Evolutionary conservation across 2,329 filamentous ascomycete genomes (phyloP).

Genomic region (Hansfordia pulvinata): DNA sequence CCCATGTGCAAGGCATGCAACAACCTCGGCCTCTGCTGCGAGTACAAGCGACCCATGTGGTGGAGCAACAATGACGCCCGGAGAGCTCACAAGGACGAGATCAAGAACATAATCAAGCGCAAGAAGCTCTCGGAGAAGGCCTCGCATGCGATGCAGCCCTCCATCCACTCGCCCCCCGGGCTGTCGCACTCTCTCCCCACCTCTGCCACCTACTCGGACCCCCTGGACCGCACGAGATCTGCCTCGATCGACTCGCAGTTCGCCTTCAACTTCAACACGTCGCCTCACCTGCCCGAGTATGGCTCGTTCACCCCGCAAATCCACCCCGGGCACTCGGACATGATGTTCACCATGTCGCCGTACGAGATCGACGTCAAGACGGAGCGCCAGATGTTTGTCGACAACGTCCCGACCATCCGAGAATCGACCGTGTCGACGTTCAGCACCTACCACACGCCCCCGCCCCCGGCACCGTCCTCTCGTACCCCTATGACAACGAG

Average conservation of each 20-base stretch:
- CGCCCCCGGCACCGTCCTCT: conserved; percentile 55
- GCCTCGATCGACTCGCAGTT: conserved; percentile 72
- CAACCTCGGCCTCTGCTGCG: conserved; percentile 71
- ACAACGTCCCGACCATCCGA: conserved; percentile 71
- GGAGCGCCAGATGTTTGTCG: conserved; percentile 84
- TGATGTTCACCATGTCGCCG: conserved; percentile 49
- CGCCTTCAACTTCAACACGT: conserved; percentile 62
- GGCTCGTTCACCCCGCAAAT: conserved; percentile 50
- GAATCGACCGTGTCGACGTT: conserved; percentile 89
- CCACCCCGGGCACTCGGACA: conserved; percentile 39
- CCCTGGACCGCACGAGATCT: conserved; percentile 58
- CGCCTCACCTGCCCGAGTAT: conserved; percentile 36
- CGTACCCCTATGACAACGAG: conserved; percentile 49
- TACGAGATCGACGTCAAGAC: conserved; percentile 96
- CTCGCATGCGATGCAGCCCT: conserved; percentile 39
- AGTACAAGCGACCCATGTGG: conserved; percentile 95
- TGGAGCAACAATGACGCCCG: conserved; percentile 90
- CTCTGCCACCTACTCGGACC: conserved; percentile 67
- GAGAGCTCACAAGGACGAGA: conserved; percentile 77
- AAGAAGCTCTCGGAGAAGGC: conserved; percentile 90
- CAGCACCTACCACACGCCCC: conserved; percentile 76
- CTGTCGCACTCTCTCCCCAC: conserved; percentile 73
- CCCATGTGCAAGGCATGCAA: conserved; percentile 53
- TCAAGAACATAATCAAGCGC: conserved; percentile 95
- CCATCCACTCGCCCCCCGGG: conserved; percentile 57